These are phyloP conservation scores for Tanozyma kutaoensis DNA, from an alignment of 805 yeast genomes.

Conservation along the genomic window DNA sequence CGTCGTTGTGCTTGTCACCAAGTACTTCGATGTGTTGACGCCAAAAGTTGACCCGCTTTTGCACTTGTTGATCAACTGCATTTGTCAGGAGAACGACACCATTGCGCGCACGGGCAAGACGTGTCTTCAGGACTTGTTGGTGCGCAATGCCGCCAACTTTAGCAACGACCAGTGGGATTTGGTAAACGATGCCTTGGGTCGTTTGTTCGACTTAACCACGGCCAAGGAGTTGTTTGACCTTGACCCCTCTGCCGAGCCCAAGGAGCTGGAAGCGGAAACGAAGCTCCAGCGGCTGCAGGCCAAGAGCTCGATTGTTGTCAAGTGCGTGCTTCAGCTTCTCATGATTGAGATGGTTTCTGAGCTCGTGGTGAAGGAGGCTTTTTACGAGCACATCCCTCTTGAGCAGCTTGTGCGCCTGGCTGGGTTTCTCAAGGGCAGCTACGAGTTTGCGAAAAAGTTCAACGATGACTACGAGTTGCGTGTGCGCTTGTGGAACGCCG, in stretches of 20 bases:
- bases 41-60: conserved; percentile 69
- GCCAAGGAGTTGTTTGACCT: conserved; percentile 71
- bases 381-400: conserved; percentile 60
- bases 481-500: conserved; percentile 81
- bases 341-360: conserved; percentile 82
- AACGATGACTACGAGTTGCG: conserved; percentile 83
- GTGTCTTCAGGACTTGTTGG: conserved; percentile 67
- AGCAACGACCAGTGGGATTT: conserved; percentile 59
- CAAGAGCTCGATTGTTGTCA: conserved; percentile 72
- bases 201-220: conserved; percentile 68
- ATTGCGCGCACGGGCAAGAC: conserved; percentile 90
- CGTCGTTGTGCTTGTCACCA: conserved; percentile 70
- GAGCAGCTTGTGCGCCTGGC: conserved; percentile 48
- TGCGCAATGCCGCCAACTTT: conserved; percentile 63
- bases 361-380: conserved; percentile 54
- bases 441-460: conserved; percentile 73
- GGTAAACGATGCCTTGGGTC: conserved; percentile 50
- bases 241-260: conserved; percentile 29
- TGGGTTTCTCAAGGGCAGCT: conserved; percentile 49
- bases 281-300: conserved; percentile 1
- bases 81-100: conserved; percentile 94
- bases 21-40: conserved; percentile 67
- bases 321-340: conserved; percentile 80
- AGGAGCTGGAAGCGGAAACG: no score
- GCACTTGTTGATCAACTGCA: conserved; percentile 69